Evolutionary conservation across 1,284 basidiomycete species (phyloP).

Genomic region (Marasmius fiardii): DNA sequence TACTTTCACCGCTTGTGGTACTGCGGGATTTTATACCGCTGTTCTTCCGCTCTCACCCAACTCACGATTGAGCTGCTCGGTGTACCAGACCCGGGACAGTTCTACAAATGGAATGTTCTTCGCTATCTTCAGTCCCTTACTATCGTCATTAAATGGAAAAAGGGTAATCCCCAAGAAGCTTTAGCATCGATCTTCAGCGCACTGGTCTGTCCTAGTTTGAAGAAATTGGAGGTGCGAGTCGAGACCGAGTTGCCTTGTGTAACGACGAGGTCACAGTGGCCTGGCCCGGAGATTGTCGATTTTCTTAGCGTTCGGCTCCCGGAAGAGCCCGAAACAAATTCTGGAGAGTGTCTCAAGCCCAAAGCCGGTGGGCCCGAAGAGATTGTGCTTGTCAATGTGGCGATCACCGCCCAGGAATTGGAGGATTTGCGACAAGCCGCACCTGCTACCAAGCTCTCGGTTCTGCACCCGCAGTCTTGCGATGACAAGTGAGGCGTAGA

Average conservation of each 20-base stretch:
- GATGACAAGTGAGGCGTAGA: too few species aligned
- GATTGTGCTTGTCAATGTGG: not conserved
- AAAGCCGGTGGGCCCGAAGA: not conserved
- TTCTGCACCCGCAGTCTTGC: not conserved
- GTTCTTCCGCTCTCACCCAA: not conserved
- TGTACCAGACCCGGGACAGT: not conserved
- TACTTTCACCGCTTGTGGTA: not conserved
- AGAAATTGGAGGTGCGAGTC: not conserved
- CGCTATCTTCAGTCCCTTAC: not conserved
- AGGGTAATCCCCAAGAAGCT: not conserved
- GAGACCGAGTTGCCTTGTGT: not conserved
- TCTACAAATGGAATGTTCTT: not conserved
- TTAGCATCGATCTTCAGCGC: not conserved
- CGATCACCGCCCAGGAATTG: not conserved
- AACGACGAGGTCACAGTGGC: not conserved
- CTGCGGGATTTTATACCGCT: not conserved
- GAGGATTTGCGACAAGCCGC: not conserved
- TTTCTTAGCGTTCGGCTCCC: not conserved
- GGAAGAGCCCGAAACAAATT: not conserved
- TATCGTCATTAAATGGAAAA: not conserved
- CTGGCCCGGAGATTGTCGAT: not conserved
- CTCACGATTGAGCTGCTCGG: not conserved
- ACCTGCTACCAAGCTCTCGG: not conserved
- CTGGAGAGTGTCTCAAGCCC: not conserved
- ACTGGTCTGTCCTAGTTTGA: not conserved